These are phyloP conservation scores for Pythium vanterpoolii DNA, from an alignment of 352 stramenopile genomes.

Conservation along the genomic window DNA sequence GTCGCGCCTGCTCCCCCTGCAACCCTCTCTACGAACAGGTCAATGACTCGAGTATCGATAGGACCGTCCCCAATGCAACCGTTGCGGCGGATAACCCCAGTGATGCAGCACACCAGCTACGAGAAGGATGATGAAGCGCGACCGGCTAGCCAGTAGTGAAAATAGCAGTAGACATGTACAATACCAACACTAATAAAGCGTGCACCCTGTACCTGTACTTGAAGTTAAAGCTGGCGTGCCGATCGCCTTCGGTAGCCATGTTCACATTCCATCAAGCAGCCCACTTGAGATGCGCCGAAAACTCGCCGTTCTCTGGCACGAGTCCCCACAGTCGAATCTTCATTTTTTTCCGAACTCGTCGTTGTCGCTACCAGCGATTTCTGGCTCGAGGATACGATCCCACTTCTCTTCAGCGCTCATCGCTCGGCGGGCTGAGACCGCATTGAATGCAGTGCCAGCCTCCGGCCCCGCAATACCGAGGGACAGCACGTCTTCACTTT, in stretches of 20 bases:
- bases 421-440: conserved; percentile 10
- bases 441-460: conserved; percentile 5
- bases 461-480: background rate
- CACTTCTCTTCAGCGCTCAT: conserved; percentile 62
- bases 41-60: background rate
- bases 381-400: conserved; percentile 56
- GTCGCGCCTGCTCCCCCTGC: conserved; percentile 33
- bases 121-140: conserved; percentile 27
- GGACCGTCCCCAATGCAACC: background rate
- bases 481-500: conserved; percentile 14
- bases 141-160: conserved; percentile 16
- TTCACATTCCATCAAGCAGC: background rate
- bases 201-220: background rate
- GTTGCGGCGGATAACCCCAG: conserved; percentile 8
- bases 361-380: conserved; percentile 28
- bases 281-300: background rate
- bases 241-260: background rate
- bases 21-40: background rate
- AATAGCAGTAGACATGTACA: background rate
- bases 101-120: background rate
- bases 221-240: background rate
- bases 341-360: background rate
- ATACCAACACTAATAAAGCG: background rate
- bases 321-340: background rate
- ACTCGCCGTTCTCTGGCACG: background rate